Evolutionary conservation across 139 green algal species (phyloP).

Genomic region (Trebouxia sp.): DNA sequence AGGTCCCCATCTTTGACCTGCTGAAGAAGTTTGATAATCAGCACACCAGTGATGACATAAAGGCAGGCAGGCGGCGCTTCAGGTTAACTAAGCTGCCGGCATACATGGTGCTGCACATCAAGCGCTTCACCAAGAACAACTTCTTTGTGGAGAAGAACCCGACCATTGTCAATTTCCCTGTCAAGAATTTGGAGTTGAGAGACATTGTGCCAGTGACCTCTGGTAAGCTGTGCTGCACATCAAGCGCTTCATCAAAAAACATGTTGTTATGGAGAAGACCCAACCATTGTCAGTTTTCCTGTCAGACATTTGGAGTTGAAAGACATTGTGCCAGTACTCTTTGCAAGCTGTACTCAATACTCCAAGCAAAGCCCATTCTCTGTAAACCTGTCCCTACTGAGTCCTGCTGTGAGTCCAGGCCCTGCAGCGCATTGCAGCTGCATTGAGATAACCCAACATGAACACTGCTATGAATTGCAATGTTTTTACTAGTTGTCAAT

Average conservation of each 20-base stretch:
- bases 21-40: constrained; percentile 93
- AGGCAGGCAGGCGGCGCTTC: constrained; percentile 75
- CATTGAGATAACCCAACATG: too few relatives aligned
- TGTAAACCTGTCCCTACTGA: too few relatives aligned
- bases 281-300: constrained; percentile 97
- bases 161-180: constrained; percentile 98
- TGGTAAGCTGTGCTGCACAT: constrained; percentile 72
- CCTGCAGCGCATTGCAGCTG: too few relatives aligned
- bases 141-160: constrained; percentile 97
- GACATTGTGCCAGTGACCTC: constrained; percentile 72
- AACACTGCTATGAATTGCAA: too few relatives aligned
- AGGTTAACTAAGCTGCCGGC: constrained; percentile 78
- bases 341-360: too few relatives aligned
- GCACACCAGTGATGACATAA: constrained; percentile 78
- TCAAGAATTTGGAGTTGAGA: constrained; percentile 88
- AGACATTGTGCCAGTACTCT: constrained; percentile 71
- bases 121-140: constrained; percentile 94
- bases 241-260: constrained; percentile 93
- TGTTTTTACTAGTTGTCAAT: too few relatives aligned
- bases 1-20: constrained; percentile 88
- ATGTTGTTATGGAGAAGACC: constrained; percentile 94
- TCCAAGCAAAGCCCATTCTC: too few relatives aligned
- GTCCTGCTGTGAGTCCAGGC: too few relatives aligned
- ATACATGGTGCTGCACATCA: constrained; percentile 88
- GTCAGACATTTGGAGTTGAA: constrained; percentile 87